Conservation (phyloP, 2,329 filamentous ascomycete genomes). For the Xylariales sp. region DNA sequence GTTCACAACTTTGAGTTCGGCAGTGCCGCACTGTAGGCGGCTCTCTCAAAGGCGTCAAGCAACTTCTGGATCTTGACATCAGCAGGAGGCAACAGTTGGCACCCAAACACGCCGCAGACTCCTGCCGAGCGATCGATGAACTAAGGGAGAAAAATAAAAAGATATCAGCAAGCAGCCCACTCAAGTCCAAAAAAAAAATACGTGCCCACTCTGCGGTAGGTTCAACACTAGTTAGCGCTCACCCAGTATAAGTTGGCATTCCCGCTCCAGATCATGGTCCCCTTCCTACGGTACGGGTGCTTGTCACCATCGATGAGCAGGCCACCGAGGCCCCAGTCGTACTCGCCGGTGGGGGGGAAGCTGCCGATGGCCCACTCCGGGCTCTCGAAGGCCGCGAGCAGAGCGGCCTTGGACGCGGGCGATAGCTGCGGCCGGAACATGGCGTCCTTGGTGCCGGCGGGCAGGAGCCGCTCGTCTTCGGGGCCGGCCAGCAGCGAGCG, state of each 20-base stretch:
- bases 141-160: too few species aligned
- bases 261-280: slow-evolving; percentile 39
- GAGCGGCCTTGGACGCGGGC: slow-evolving; percentile 12
- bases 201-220: too few species aligned
- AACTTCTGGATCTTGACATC: slow-evolving; percentile 7
- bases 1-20: too few species aligned
- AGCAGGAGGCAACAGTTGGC: slow-evolving; percentile 6
- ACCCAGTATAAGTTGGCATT: slow-evolving; percentile 43
- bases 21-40: too few species aligned
- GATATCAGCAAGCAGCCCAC: too few species aligned
- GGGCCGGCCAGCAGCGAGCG: slow-evolving; percentile 38
- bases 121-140: slow-evolving; percentile 8
- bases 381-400: slow-evolving; percentile 22
- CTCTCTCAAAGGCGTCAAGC: slow-evolving; percentile 8
- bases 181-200: too few species aligned
- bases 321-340: slow-evolving; percentile 37
- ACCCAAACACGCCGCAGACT: slow-evolving; percentile 9
- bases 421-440: slow-evolving; percentile 45
- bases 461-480: slow-evolving; percentile 46
- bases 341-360: slow-evolving; percentile 27
- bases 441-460: slow-evolving; percentile 30
- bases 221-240: too few species aligned
- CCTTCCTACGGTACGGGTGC: slow-evolving; percentile 29
- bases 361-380: slow-evolving; percentile 21
- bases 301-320: slow-evolving; percentile 33